A percentile compares a stretch with the other conserved stretches of the same genome.
Conservation (phyloP, 495 filamentous ascomycete genomes). For the Paragyromitra xinjiangensis region DNA sequence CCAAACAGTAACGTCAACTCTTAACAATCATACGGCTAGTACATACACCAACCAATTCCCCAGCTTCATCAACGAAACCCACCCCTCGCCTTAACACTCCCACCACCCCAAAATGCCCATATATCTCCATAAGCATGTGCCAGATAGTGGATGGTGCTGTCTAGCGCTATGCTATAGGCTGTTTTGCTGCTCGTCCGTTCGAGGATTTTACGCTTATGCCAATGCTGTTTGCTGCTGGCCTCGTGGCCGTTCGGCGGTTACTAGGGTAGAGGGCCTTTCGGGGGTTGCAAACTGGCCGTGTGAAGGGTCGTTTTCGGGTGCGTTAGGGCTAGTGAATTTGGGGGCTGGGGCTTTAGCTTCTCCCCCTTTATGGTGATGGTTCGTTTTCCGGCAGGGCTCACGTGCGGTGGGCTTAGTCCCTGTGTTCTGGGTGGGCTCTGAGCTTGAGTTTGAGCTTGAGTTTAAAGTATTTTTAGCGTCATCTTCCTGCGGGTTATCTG, state of each 20-base stretch:
- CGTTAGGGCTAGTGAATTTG: background rate
- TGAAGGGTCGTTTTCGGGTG: background rate
- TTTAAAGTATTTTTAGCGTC: background rate
- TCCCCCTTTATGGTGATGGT: constrained; percentile 3
- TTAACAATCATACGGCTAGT: background rate
- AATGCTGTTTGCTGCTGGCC: background rate
- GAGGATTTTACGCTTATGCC: background rate
- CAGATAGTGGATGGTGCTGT: background rate
- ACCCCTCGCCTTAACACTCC: background rate
- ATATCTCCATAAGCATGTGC: too few species aligned
- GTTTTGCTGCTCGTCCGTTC: background rate
- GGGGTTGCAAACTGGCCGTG: background rate
- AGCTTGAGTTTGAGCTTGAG: background rate
- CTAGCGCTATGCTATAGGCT: background rate
- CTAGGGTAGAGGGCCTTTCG: background rate
- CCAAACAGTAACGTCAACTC: background rate
- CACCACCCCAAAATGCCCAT: background rate
- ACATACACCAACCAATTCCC: background rate
- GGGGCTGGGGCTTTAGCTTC: background rate
- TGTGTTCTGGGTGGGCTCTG: background rate
- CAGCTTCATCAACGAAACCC: background rate
- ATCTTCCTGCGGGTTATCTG: background rate
- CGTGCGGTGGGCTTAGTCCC: background rate
- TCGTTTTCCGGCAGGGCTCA: constrained; percentile 5
- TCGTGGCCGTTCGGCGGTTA: background rate